These are phyloP conservation scores for Fusarium pilosicola DNA, from an alignment of 2,329 filamentous ascomycete species.

Conservation along the genomic window DNA sequence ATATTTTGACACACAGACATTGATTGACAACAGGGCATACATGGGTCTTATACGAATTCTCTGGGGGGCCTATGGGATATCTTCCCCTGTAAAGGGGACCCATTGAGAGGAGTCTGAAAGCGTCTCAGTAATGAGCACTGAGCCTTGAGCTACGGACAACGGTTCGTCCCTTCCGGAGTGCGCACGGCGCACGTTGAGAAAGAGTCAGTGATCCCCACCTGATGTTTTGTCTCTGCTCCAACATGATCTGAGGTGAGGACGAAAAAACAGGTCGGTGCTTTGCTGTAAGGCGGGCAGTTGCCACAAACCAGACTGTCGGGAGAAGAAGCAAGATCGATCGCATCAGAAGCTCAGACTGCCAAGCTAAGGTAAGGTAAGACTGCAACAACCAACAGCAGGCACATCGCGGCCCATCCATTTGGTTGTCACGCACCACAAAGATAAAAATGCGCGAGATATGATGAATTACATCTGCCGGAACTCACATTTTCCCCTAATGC, in stretches of 20 bases:
- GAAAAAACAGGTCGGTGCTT: conserved; percentile 13
- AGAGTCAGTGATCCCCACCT: conserved; percentile 3
- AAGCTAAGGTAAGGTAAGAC: conserved; percentile 9
- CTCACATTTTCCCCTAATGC: background rate
- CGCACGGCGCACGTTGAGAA: conserved; percentile 19
- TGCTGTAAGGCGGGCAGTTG: background rate
- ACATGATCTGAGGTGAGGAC: background rate
- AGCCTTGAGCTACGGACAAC: conserved; percentile 11
- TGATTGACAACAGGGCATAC: conserved; percentile 18
- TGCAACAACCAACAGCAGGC: conserved; percentile 8
- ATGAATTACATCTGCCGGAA: background rate
- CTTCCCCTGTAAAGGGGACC: background rate
- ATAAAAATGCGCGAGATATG: conserved; percentile 2
- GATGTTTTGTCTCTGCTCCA: background rate
- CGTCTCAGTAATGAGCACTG: conserved; percentile 16
- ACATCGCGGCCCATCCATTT: conserved; percentile 9
- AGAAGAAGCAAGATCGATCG: conserved; percentile 25
- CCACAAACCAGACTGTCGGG: conserved; percentile 26
- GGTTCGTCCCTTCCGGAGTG: conserved; percentile 31
- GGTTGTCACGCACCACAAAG: conserved; percentile 14
- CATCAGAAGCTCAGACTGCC: conserved; percentile 6
- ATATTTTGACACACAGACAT: conserved; percentile 25
- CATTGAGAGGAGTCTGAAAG: background rate
- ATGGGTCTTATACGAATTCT: conserved; percentile 18
- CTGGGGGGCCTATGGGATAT: background rate